Evolutionary conservation across 768 basidiomycete genomes (phyloP), one percentile per base, ranked within the genome.

Genomic region (Tephrocybe sp.): DNA sequence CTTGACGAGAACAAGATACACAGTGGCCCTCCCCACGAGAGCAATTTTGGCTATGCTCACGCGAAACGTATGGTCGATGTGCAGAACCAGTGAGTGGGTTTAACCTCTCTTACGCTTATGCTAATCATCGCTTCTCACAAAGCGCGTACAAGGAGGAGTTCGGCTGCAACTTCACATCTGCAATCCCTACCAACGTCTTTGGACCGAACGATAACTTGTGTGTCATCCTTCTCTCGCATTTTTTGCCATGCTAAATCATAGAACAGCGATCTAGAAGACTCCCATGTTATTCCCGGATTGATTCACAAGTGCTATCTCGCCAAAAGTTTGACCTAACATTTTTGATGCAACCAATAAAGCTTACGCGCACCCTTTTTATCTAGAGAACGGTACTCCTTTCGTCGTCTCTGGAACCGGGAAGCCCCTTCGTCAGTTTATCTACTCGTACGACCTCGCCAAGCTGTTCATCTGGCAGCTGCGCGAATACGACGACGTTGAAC

Each of bases 121-220:
- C 22, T 24, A 31, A 41, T 42, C 40, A n/a, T n/a, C n/a, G n/a
- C n/a, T 27, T 16, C 15, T 21, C 26, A 15, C 28, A n/a, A 42
- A 95, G 94, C 55, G 95, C 95, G 0, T 98, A 98, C 78, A 87
- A 94, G 71, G 92, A 96, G 57, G 87, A 98, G 67, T 96, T 87
- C 59, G 95, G 94, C 16, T 85, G 84, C 71, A 92, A 92, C 69
- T 98, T 97, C 64, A 97, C 94, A 4, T 92, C 92, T 34, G 93
- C 94, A 12, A 98, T 98, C 62, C 95, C 96, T 1, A 98, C 96
- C 9, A 97, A 95, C 64, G 84, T 98, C n/a, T 98, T 98, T 63
- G 95, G 95, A 12, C 91, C 90, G 4, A 68, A 92, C 61, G 95
- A 97, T 70, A 98, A 98, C 73, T 98, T 89, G 91, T 89, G 55